Base-by-base conservation (phyloP, 106 monocot species). In the Apostasia shenzhenica region DNA sequence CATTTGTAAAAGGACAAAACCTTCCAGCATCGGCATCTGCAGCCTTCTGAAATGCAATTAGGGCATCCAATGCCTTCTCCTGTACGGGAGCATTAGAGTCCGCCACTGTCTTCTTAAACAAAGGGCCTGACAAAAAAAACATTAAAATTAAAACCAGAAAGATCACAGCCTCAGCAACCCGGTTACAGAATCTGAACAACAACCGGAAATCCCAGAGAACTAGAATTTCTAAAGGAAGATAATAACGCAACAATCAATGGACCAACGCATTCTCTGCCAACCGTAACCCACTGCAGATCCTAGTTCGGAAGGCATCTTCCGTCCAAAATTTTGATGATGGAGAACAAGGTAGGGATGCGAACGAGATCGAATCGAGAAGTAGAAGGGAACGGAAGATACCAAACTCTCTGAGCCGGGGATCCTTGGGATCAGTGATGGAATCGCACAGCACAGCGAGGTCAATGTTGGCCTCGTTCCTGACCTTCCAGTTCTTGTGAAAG, bases 401-500 rank as follows among this genome's bases (percentile, higher is more conserved):
- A 55, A 99, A 90, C 45, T 99, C 99, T 38, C 85, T 72, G 47
- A 99, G 83, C 60, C 99, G 90, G 46, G 90, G 66, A 74, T 99
- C 99, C 72, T 90, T 99, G 57, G 99, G 93, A 93, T 99, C 93
- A 45, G 85, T 76, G 71, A 99, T 93, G 72, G 90, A 83, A 67
- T 90, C 87, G 75, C 92, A 99, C 54, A 93, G 53, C 8, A 87
- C 75, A 56, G 93, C 93, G 62, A 99, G 93, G 70, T 99, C 99
- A 72, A 99, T 87, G 85, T 93, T 93, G 57, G 90, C 99, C 67
- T 99, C 99, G 75, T 90, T 99, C 76, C 99, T 43, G 48, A 99
- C 93, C 79, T 99, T 99, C 99, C 99, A 99, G 81, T 93, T 99
- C 78, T 99, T 99, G 66, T 99, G 99, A 10, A 85, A 78, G 26